A percentile compares a stretch with the other conserved stretches of the same genome.
These are phyloP conservation scores for Wickerhamiella hasegawae DNA, from an alignment of 805 yeast genomes.

Conservation along the genomic window DNA sequence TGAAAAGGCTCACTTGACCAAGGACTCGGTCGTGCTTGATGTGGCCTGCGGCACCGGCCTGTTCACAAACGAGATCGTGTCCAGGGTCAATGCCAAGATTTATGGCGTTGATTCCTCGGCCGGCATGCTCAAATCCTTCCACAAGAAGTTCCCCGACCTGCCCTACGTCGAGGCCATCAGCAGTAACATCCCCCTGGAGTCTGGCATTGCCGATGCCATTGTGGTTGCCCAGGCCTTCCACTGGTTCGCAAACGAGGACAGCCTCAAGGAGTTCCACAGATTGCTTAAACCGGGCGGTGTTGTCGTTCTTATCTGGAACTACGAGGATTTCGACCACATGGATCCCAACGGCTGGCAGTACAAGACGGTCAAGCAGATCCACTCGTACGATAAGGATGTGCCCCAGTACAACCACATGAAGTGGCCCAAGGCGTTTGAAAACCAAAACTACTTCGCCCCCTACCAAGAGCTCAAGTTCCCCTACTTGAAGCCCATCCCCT, in stretches of 20 bases:
- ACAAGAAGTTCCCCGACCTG: constrained; percentile 30
- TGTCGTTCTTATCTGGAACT: constrained; percentile 46
- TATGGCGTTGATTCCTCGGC: constrained; percentile 37
- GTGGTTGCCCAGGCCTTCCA: constrained; percentile 49
- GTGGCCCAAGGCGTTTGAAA: constrained; percentile 30
- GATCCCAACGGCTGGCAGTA: constrained; percentile 25
- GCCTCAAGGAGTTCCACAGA: constrained; percentile 34
- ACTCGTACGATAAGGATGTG: constrained; percentile 27
- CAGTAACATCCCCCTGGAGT: constrained; percentile 31
- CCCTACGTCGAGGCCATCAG: constrained; percentile 27
- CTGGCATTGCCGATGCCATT: constrained; percentile 31
- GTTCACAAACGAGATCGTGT: constrained; percentile 32
- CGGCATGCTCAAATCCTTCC: constrained; percentile 39
- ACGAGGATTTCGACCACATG: constrained; percentile 24
- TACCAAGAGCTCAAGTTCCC: constrained; percentile 24
- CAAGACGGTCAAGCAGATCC: constrained; percentile 22
- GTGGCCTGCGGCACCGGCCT: constrained; percentile 53
- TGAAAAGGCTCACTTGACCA: constrained; percentile 22
- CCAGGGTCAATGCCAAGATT: constrained; percentile 24
- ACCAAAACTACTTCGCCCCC: constrained; percentile 24
- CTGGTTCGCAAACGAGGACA: constrained; percentile 40
- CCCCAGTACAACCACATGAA: constrained; percentile 39
- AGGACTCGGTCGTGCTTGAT: constrained; percentile 26
- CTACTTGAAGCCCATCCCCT: constrained; percentile 7
- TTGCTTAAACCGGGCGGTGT: constrained; percentile 35